Evolutionary conservation across 305 asterid species (phyloP), one percentile per base, ranked within the genome.

Genomic region (Andrographis paniculata): DNA sequence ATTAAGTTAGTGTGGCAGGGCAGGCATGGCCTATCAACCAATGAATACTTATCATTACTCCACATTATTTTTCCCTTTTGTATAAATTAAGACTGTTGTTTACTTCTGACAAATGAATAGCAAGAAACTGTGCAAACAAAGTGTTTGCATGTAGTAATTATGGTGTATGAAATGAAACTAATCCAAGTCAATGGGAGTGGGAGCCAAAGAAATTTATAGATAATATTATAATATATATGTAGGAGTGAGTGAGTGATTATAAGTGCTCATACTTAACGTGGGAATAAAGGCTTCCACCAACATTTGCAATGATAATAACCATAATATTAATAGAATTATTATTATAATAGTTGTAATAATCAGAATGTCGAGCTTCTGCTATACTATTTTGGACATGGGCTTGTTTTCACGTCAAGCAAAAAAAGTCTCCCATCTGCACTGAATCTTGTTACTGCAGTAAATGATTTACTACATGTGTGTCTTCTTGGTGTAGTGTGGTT

Each of bases 251-350:
- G 50, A 15, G 28, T 53, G 47, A 56, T 45, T 20, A 53, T 19
- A 55, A 52, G 52, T 48, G 52, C 56, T 33, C n/a, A 14, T 48
- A 62, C 56, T 67, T 61, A 64, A 45, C 76, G 62, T 71, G 78
- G 39, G 69, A 65, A 73, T 69, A 57, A 69, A 69, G 74, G 45
- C 59, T 58, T 24, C 41, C 16, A 23, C 58, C 53, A 45, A 59
- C 38, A 47, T 55, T 58, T 56, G 59, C 30, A 61, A 65, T 63
- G 28, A 68, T 66, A 55, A 66, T 50, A 45, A 51, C 53, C 48
- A 45, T 55, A 6, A 47, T 48, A 36, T 42, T 59, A 33, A 9
- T 27, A 5, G 38, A 2, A 33, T 7, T 5, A 33, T 33, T 3
- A 24, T 24, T 3, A 24, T 24, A 24, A 24, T 24, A 4, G 8